These are phyloP conservation scores for Trypanosoma brucei DNA, from an alignment of 208 protist genomes.

Conservation along the genomic window DNA sequence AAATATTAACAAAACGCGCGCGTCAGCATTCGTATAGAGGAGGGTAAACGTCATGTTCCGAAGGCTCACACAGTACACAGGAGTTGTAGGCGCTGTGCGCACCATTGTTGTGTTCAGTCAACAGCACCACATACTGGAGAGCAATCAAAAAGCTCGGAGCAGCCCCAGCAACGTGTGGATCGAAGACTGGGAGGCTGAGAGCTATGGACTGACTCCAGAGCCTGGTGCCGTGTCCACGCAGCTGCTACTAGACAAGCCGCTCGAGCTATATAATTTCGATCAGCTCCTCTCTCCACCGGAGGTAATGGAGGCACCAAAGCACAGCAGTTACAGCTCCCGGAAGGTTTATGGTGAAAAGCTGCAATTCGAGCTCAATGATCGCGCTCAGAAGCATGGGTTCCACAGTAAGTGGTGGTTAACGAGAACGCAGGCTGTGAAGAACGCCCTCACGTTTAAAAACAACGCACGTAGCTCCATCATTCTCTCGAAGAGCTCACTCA, in stretches of 20 bases:
- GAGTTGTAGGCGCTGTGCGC: constrained; percentile 18
- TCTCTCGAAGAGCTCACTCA: constrained; percentile 58
- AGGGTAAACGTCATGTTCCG: constrained; percentile 38
- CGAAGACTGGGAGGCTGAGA: constrained; percentile 84
- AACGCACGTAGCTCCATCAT: constrained; percentile 67
- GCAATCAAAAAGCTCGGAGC: constrained; percentile 83
- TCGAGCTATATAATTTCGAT: constrained; percentile 88
- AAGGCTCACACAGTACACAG: constrained; percentile 25
- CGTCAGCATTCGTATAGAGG: background rate
- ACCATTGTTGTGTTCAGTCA: constrained; percentile 82
- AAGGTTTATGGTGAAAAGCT: constrained; percentile 76
- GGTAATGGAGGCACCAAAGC: constrained; percentile 79
- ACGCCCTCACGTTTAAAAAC: constrained; percentile 74
- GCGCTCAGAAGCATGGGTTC: constrained; percentile 77
- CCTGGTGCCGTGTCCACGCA: constrained; percentile 60
- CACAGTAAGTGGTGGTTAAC: constrained; percentile 87
- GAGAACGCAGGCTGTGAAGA: constrained; percentile 59
- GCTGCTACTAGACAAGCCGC: constrained; percentile 72
- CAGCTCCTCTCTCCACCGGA: constrained; percentile 75
- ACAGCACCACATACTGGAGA: constrained; percentile 80
- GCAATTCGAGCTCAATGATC: constrained; percentile 88
- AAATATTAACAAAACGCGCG: constrained; percentile 4
- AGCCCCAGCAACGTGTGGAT: constrained; percentile 86
- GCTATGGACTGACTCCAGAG: constrained; percentile 60
- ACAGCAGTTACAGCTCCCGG: constrained; percentile 85